phyloP scores from a whole-genome alignment of 352 stramenopile genomes.

The Phytophthora meadii region DNA sequence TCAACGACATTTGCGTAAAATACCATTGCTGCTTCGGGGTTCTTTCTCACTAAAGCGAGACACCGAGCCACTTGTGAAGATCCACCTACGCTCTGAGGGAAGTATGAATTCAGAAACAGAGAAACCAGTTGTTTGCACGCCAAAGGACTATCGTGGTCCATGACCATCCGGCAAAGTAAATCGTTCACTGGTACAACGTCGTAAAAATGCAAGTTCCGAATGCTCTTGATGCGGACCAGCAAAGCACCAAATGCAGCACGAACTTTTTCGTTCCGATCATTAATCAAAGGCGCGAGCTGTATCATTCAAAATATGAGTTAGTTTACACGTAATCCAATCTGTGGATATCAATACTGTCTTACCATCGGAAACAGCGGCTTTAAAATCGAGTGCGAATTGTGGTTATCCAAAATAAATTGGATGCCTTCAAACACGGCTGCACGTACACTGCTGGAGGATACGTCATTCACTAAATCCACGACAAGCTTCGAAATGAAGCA shows the following conservation, averaged over 20 bases:
- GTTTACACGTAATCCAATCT: no score
- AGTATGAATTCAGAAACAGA: slow-evolving; percentile 90
- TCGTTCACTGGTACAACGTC: slow-evolving; percentile 84
- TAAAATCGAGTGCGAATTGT: slow-evolving; percentile 85
- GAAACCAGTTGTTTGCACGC: slow-evolving; percentile 82
- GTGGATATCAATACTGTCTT: slow-evolving; percentile 9
- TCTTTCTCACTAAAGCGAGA: slow-evolving; percentile 82
- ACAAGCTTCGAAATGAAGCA: slow-evolving; percentile 85
- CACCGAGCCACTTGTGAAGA: slow-evolving; percentile 86
- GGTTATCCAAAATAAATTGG: slow-evolving; percentile 88
- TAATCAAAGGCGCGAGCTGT: slow-evolving; percentile 81
- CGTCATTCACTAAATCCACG: slow-evolving; percentile 85
- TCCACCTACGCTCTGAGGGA: slow-evolving; percentile 80
- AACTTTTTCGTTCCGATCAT: slow-evolving; percentile 86
- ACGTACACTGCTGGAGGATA: slow-evolving; percentile 75
- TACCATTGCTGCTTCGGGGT: slow-evolving; percentile 80
- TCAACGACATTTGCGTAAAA: slow-evolving; percentile 85
- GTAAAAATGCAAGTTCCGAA: slow-evolving; percentile 89
- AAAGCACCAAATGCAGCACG: slow-evolving; percentile 79
- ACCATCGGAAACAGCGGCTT: slow-evolving; percentile 88
- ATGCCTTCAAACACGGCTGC: slow-evolving; percentile 86
- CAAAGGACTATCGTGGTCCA: slow-evolving; percentile 60
- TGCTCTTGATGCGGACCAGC: slow-evolving; percentile 89
- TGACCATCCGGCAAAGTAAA: slow-evolving; percentile 73
- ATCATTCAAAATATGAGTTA: slow-evolving; percentile 16